phyloP scores from a whole-genome alignment of 2,329 filamentous ascomycete genomes.

The Epichloe sp. region DNA sequence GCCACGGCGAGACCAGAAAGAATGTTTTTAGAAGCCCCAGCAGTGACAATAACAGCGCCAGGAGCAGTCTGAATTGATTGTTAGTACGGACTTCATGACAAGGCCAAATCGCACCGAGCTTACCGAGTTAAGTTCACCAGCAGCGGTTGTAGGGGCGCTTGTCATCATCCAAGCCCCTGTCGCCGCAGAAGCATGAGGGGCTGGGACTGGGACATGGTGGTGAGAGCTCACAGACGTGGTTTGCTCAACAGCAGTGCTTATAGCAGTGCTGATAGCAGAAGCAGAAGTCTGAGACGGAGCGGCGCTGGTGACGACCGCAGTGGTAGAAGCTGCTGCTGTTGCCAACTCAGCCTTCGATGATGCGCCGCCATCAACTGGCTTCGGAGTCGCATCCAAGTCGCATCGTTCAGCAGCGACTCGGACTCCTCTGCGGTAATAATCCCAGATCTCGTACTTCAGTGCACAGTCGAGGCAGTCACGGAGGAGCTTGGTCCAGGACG shows the following conservation, averaged over 20 bases:
- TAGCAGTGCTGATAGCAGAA: background rate
- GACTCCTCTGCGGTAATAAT: conserved; percentile 27
- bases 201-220: background rate
- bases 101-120: background rate
- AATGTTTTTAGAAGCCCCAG: conserved; percentile 3
- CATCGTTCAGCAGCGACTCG: conserved; percentile 23
- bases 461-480: conserved; percentile 32
- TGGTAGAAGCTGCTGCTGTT: conserved; percentile 4
- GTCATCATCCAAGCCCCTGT: background rate
- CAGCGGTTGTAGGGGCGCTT: background rate
- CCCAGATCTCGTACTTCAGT: conserved; percentile 28
- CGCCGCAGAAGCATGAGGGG: background rate
- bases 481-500: conserved; percentile 27
- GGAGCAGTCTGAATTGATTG: background rate
- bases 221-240: background rate
- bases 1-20: conserved; percentile 4
- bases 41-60: conserved; percentile 3
- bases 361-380: conserved; percentile 5
- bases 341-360: conserved; percentile 6
- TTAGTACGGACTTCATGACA: background rate
- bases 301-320: conserved; percentile 1
- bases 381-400: conserved; percentile 13
- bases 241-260: background rate
- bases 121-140: background rate
- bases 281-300: background rate